phyloP scores from a whole-genome alignment of 2,329 filamentous ascomycete species.

The Hypoxylon sp. region DNA sequence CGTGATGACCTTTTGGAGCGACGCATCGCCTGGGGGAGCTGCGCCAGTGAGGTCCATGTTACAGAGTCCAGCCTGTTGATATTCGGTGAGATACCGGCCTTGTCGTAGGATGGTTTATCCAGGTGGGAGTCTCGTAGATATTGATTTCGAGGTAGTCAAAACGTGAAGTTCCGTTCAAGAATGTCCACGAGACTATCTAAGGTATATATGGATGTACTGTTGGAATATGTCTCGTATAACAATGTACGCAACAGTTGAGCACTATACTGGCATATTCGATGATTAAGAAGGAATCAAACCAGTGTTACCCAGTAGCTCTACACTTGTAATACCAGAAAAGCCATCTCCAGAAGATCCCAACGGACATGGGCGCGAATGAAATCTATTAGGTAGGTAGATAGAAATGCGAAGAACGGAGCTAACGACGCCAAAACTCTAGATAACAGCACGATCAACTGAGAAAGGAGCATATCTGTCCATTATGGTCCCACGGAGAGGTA shows the following conservation, averaged over 20 bases:
- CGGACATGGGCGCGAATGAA: background rate
- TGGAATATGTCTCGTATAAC: background rate
- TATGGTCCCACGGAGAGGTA: background rate
- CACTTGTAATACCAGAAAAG: constrained; percentile 1
- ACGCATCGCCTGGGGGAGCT: constrained; percentile 5
- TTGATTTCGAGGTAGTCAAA: background rate
- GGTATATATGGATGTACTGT: background rate
- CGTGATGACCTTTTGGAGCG: constrained; percentile 51
- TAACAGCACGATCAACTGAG: constrained; percentile 7
- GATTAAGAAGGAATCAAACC: background rate
- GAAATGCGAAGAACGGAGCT: constrained; percentile 11
- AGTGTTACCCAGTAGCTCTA: background rate
- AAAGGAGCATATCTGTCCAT: background rate
- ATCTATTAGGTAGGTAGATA: constrained; percentile 9
- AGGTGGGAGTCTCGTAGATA: background rate
- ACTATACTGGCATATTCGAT: background rate
- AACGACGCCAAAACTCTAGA: constrained; percentile 27
- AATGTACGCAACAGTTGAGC: background rate
- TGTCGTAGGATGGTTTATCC: background rate
- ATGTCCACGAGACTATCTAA: background rate
- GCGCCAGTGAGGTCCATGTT: constrained; percentile 13
- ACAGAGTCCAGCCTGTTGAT: background rate
- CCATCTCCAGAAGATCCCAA: constrained; percentile 1
- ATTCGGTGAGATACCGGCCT: background rate
- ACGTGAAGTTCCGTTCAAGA: background rate